Evolutionary conservation across 352 stramenopile genomes (phyloP), one percentile per base, ranked within the genome.

Genomic region (Phytophthora capsici): DNA sequence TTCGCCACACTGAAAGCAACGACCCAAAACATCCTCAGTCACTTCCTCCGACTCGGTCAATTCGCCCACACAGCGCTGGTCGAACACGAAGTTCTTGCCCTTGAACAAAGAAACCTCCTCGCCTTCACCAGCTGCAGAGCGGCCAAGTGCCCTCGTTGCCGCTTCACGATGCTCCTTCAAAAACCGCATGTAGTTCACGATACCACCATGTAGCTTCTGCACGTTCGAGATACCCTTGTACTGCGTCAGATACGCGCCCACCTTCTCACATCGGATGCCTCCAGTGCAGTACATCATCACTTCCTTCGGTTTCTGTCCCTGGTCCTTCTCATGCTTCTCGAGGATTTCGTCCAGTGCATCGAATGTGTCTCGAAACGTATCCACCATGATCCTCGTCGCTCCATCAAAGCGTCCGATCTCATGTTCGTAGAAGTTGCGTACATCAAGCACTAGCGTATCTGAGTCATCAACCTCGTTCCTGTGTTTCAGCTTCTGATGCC

Each of bases 11-110:
- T 86, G 79, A 30, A 84, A 90, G 30, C 84, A 92, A 23, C 64
- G 50, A 45, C 79, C 81, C 51, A 92, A 58, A n/a, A 92, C 71
- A 25, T 92, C 82, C 8, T 59, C 48, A 12, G 84, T 90, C 65
- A 90, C 75, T 52, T 82, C 57, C 43, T 89, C 75, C 14, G 70
- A 75, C 46, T 63, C 56, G 2, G 47, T 69, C 16, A 76, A 63
- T 12, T 75, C 59, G 2, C 61, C 71, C 20, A 90, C 81, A 49
- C 81, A 90, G 1, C 84, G 84, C 63, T 92, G 84, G 62, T 92
- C 84, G 52, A 90, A 92, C 60, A 92, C 84, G 58, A 90, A 92
- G 64, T 89, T 90, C 57, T 86, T 88, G 20, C 81, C 83, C 47
- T 74, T 77, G 38, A 77, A 77, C 30, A 77, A 30, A 56, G 69